Conservation (phyloP, 345 rosid species). For the Eucalyptus tenuipes region DNA sequence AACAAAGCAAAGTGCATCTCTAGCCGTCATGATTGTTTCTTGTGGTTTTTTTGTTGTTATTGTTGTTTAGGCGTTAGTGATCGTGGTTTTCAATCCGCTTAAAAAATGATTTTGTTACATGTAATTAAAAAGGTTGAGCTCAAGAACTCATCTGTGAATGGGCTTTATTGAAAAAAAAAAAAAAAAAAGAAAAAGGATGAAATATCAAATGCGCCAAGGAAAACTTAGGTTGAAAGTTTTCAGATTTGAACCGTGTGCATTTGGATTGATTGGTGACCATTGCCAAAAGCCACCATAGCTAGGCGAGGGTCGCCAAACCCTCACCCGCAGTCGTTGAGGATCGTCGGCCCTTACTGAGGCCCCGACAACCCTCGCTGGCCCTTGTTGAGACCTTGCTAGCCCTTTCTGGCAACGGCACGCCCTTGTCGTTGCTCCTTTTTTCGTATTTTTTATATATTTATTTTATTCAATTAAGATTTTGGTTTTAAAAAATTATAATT, state of each 20-base stretch:
- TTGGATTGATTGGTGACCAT: too few relatives aligned
- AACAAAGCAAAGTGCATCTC: neutral
- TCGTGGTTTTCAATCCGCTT: neutral
- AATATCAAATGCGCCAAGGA: too few relatives aligned
- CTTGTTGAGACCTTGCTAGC: too few relatives aligned
- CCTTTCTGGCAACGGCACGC: rapidly evolving
- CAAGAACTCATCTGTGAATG: neutral
- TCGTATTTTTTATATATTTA: too few relatives aligned
- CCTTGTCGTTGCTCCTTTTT: too few relatives aligned
- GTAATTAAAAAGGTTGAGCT: neutral
- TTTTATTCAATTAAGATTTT: too few relatives aligned
- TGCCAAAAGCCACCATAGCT: rapidly evolving
- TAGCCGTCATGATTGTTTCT: neutral
- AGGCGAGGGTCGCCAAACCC: rapidly evolving
- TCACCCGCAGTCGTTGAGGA: rapidly evolving
- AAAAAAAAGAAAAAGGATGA: too few relatives aligned
- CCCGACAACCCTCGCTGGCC: rapidly evolving
- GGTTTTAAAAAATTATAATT: too few relatives aligned
- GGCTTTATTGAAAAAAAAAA: neutral
- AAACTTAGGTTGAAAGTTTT: too few relatives aligned
- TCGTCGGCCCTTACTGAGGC: rapidly evolving
- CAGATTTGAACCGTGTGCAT: rapidly evolving
- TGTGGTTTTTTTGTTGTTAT: neutral
- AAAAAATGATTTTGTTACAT: neutral
- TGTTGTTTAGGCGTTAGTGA: neutral